Evolutionary conservation across 2,329 filamentous ascomycete genomes (phyloP).

Genomic region (Magnaporthiopsis incrustans): DNA sequence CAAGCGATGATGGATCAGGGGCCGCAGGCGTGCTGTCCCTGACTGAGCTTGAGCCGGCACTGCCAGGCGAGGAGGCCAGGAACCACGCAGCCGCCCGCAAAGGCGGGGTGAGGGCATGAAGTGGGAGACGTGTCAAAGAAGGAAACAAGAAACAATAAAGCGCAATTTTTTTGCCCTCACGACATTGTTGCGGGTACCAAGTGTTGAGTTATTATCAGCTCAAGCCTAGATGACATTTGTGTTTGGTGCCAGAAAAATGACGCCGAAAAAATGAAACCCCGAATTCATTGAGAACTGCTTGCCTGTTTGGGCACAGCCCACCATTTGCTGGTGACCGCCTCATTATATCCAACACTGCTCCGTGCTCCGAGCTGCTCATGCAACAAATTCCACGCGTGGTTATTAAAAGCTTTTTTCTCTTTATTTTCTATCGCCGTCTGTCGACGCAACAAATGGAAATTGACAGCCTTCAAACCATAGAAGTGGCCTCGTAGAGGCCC

Average conservation of each 20-base stretch:
- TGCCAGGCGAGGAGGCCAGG: too few relatives aligned
- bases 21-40: background rate
- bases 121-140: too few relatives aligned
- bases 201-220: background rate
- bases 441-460: too few relatives aligned
- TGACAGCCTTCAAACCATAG: too few relatives aligned
- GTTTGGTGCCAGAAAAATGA: background rate
- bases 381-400: too few relatives aligned
- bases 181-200: background rate
- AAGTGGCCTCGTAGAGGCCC: too few relatives aligned
- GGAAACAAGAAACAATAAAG: background rate
- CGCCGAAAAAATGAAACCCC: background rate
- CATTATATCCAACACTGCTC: too few relatives aligned
- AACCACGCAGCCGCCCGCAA: too few relatives aligned
- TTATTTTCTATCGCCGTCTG: too few relatives aligned
- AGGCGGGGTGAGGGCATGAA: background rate
- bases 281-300: background rate
- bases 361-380: too few relatives aligned
- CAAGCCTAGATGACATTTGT: too few relatives aligned
- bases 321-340: background rate
- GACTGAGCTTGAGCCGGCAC: background rate
- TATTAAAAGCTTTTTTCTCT: too few relatives aligned
- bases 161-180: background rate
- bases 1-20: background rate
- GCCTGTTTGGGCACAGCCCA: background rate